A percentile compares a stretch with the other conserved stretches of the same genome.
Conservation (phyloP, 768 basidiomycete genomes). For the Holtermannia corniformis region DNA sequence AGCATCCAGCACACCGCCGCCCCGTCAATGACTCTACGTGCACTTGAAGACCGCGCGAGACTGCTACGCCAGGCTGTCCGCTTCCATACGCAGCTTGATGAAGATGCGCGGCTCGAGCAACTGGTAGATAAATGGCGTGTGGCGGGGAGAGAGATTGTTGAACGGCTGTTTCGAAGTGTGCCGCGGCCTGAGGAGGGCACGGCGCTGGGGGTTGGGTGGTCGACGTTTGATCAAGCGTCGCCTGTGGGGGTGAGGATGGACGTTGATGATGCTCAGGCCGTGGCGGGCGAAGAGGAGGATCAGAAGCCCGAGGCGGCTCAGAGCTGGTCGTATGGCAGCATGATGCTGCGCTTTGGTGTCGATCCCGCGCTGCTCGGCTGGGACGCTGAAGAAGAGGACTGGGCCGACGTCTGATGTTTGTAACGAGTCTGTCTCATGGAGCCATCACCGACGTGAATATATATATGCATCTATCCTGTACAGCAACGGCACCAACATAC, state of each 20-base stretch:
- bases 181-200: slow-evolving; percentile 11
- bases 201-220: neutral
- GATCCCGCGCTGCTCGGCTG: slow-evolving; percentile 35
- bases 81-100: slow-evolving; percentile 15
- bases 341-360: slow-evolving; percentile 27
- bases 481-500: neutral
- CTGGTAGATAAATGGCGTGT: slow-evolving; percentile 24
- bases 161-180: slow-evolving; percentile 20
- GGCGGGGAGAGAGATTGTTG: slow-evolving; percentile 32
- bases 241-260: neutral
- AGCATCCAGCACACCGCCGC: slow-evolving; percentile 7
- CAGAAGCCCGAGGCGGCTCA: slow-evolving; percentile 1
- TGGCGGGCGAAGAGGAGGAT: neutral
- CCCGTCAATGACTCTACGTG: slow-evolving; percentile 2
- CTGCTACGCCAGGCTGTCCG: slow-evolving; percentile 24
- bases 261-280: neutral
- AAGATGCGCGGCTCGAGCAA: slow-evolving; percentile 22
- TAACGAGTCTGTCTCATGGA: too few species aligned
- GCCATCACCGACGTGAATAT: too few species aligned
- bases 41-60: slow-evolving; percentile 17
- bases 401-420: slow-evolving; percentile 10
- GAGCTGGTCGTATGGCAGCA: slow-evolving; percentile 27
- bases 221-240: neutral
- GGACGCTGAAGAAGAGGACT: slow-evolving; percentile 29
- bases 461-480: too few species aligned